Conservation (phyloP, 139 green algal species). For the Axilococcus clingmanii region DNA sequence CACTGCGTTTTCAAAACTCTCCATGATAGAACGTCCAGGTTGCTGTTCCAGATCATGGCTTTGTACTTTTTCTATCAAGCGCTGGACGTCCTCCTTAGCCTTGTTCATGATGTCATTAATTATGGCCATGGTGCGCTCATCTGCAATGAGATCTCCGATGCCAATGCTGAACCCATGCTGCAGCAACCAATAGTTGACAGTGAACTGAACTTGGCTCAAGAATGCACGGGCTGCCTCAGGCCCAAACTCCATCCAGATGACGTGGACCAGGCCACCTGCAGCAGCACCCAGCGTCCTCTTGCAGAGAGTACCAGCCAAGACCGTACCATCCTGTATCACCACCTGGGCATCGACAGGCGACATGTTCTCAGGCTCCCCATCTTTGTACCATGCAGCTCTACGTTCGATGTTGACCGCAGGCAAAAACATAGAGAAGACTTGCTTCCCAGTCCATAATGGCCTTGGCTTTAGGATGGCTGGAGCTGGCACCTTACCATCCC, state of each 20-base stretch:
- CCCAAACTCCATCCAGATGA: constrained; percentile 91
- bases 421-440: constrained; percentile 77
- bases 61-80: constrained; percentile 76
- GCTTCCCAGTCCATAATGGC: constrained; percentile 96
- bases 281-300: constrained; percentile 90
- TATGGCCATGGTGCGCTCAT: constrained; percentile 76
- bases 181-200: constrained; percentile 95
- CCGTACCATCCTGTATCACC: constrained; percentile 76
- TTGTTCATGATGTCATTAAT: constrained; percentile 90
- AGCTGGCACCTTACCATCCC: constrained; percentile 85
- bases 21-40: constrained; percentile 81
- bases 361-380: constrained; percentile 71
- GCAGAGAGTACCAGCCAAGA: constrained; percentile 86
- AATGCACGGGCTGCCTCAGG: constrained; percentile 72
- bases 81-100: constrained; percentile 77
- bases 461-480: constrained; percentile 89
- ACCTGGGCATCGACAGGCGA: constrained; percentile 84
- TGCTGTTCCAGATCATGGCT: constrained; percentile 78
- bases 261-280: constrained; percentile 82
- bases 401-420: constrained; percentile 75
- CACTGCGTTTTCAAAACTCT: constrained; percentile 90
- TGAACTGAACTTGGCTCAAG: constrained; percentile 72
- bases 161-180: constrained; percentile 91
- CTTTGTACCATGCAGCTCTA: constrained; percentile 73
- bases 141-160: constrained; percentile 95